Evolutionary conservation across 495 filamentous ascomycete genomes (phyloP).

Genomic region (Penicillium malachiteum): DNA sequence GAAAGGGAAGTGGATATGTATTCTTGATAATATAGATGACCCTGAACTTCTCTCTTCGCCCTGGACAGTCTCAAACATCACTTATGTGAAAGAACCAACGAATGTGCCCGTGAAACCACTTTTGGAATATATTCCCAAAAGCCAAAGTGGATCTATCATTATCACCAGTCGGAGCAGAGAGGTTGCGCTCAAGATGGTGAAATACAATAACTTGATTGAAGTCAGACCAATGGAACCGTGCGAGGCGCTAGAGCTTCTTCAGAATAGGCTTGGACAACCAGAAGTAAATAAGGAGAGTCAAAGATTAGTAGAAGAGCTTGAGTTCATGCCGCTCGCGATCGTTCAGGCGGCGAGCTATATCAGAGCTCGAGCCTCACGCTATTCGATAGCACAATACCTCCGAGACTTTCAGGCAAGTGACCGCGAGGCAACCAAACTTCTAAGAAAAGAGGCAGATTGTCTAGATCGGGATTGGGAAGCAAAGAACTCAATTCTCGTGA

Average conservation of each 20-base stretch:
- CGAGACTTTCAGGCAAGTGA: constrained; percentile 22
- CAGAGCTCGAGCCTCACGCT: constrained; percentile 2
- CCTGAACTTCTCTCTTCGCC: too few species aligned
- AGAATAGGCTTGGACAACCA: too few species aligned
- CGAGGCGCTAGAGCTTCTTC: constrained; percentile 36
- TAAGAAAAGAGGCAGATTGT: background rate
- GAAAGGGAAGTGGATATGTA: background rate
- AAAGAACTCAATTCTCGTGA: constrained; percentile 25
- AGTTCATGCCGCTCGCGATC: constrained; percentile 26
- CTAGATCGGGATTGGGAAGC: constrained; percentile 19
- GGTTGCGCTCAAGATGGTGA: constrained; percentile 23
- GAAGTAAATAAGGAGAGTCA: too few species aligned
- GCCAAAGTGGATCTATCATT: constrained; percentile 1
- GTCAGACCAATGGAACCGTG: constrained; percentile 34
- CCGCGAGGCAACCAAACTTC: background rate
- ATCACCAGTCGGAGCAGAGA: constrained; percentile 30
- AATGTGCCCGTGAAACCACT: background rate
- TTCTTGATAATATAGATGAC: constrained; percentile 7
- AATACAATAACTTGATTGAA: constrained; percentile 33
- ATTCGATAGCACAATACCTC: constrained; percentile 29
- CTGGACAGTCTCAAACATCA: background rate
- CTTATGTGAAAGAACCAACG: too few species aligned
- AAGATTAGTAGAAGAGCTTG: constrained; percentile 38
- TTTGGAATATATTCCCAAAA: background rate
- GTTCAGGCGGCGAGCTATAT: constrained; percentile 49